Evolutionary conservation across 1,284 basidiomycete species (phyloP), one percentile per base, ranked within the genome.

Genomic region (Ustilago trichophora): DNA sequence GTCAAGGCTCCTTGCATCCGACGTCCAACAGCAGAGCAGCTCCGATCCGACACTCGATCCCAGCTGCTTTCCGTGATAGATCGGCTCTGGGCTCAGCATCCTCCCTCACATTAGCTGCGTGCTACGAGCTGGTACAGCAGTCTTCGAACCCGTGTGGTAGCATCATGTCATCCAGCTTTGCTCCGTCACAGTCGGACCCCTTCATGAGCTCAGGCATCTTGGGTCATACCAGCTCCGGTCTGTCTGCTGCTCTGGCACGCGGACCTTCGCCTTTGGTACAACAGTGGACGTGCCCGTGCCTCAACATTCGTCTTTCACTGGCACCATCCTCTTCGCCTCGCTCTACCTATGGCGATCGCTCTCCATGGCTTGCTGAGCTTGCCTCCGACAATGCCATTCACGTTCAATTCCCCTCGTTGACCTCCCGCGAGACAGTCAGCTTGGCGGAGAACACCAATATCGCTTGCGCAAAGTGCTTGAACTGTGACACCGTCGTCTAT

Each of bases 401-500:
- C 12, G 42, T 65, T 32, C 46, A 55, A 18, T 55, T 54, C 22
- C 68, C 68, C 19, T 44, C 49, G 6, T 51, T 71, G 21, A 62
- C 55, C 4, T 52, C 63, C 8, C 68, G 68, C 26, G 68, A 71
- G 31, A 62, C 53, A 2, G 44, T 66, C 48, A 62, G 44, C 33
- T 31, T 71, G 0, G 47, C 58, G 6, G 49, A 57, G 24, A 50
- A 47, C 49, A 53, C 29, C 35, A 58, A 34, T 50, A 43, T 66
- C 27, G 51, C 63, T 15, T 71, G 68, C 54, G 56, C 63, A 12
- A 64, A 53, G 25, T 72, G 70, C 51, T 37, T 69, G 36, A 65
- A 62, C 47, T 72, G 70, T 53, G 44, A 64, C 35, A 62, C 60
- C 0, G 33, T 72, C 41, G 52, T 66, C 24, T 72, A 72, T 35